Conservation (phyloP, 495 filamentous ascomycete species). For the Neohortaea acidophila region DNA sequence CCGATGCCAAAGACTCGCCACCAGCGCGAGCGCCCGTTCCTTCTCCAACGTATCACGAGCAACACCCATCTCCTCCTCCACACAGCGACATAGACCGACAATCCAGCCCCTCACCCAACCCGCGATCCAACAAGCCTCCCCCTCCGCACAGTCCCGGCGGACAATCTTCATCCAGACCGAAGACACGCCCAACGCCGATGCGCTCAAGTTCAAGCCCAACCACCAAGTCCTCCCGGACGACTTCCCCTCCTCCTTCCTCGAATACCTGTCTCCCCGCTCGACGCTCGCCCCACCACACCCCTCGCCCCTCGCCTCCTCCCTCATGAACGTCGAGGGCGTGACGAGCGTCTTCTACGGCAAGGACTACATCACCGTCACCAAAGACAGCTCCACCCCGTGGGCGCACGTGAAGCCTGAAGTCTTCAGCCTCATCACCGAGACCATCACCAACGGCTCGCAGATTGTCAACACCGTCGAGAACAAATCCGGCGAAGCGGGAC, state of each 20-base stretch:
- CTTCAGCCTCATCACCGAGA: constrained; percentile 86
- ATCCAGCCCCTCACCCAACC: constrained; percentile 3
- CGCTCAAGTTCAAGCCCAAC: constrained; percentile 89
- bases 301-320: constrained; percentile 77
- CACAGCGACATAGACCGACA: constrained; percentile 8
- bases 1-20: constrained; percentile 11
- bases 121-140: not conserved
- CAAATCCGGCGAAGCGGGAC: constrained; percentile 38
- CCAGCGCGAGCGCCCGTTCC: not conserved
- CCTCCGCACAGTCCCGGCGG: constrained; percentile 29
- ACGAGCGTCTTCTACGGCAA: constrained; percentile 86
- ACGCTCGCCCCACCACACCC: constrained; percentile 80
- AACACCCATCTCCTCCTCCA: constrained; percentile 8
- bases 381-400: constrained; percentile 75
- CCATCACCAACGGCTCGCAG: constrained; percentile 63
- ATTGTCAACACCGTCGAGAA: constrained; percentile 62
- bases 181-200: constrained; percentile 78
- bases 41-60: constrained; percentile 11
- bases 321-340: constrained; percentile 83
- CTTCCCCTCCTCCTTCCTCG: constrained; percentile 61
- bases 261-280: constrained; percentile 77
- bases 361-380: constrained; percentile 95
- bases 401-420: constrained; percentile 88
- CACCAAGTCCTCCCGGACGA: constrained; percentile 59
- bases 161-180: constrained; percentile 98